Evolutionary conservation across 345 rosid species (phyloP).

Genomic region (Aegle marmelos): DNA sequence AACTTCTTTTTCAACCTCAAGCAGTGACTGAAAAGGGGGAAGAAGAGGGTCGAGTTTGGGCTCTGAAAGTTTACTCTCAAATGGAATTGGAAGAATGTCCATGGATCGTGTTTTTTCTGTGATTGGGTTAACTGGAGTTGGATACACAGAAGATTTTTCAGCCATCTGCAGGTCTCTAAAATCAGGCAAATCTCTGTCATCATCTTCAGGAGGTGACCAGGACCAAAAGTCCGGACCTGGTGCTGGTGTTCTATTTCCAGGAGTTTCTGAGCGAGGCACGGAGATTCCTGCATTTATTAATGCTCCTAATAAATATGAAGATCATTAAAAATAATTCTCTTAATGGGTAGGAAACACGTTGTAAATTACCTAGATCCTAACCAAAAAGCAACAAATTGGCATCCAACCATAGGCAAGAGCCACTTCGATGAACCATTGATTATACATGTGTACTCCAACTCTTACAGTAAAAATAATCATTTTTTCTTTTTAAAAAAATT

Average conservation of each 20-base stretch:
- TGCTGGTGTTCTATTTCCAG: conserved; percentile 59
- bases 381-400: neutral
- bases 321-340: neutral
- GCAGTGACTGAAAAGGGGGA: conserved; percentile 70
- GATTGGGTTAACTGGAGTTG: conserved; percentile 37
- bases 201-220: conserved; percentile 66
- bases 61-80: conserved; percentile 57
- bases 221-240: conserved; percentile 99
- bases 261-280: conserved; percentile 38
- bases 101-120: conserved; percentile 52
- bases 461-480: neutral
- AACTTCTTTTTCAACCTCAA: conserved; percentile 43
- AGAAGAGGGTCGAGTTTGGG: conserved; percentile 36
- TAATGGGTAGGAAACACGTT: neutral
- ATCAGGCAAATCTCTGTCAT: conserved; percentile 21
- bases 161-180: conserved; percentile 22
- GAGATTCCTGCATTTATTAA: conserved; percentile 34
- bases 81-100: conserved; percentile 64
- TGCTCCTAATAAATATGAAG: conserved; percentile 30
- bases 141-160: conserved; percentile 28
- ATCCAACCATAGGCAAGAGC: neutral
- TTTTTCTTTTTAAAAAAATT: neutral
- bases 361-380: neutral
- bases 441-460: neutral
- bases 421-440: neutral